Conservation (phyloP, 1,284 basidiomycete genomes). For the Cyathus pygmaeus region DNA sequence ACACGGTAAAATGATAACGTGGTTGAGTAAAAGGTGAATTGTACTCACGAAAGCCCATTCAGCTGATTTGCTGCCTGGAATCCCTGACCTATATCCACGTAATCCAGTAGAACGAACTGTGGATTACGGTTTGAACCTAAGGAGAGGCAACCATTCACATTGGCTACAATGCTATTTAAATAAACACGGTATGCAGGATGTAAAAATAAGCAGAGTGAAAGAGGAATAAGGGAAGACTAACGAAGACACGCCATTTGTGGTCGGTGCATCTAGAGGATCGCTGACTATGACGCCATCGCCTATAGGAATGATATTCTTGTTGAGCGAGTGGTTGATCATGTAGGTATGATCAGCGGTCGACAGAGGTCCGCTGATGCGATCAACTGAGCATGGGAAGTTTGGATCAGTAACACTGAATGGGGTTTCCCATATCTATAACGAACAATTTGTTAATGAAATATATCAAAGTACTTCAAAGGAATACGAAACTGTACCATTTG, state of each 20-base stretch:
- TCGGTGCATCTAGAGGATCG: constrained; percentile 49
- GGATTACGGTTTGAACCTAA: constrained; percentile 2
- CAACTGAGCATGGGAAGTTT: constrained; percentile 76
- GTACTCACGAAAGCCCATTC: constrained; percentile 4
- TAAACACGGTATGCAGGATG: neutral
- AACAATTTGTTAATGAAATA: neutral
- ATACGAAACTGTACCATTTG: constrained; percentile 53
- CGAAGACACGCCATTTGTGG: constrained; percentile 56
- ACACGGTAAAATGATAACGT: too few relatives aligned
- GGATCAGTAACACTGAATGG: constrained; percentile 71
- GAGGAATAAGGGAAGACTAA: constrained; percentile 12
- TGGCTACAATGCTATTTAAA: neutral
- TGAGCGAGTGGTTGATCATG: constrained; percentile 68
- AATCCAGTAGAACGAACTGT: constrained; percentile 6
- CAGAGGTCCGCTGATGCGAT: constrained; percentile 67
- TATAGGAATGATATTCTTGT: constrained; percentile 51
- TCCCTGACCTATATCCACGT: constrained; percentile 2
- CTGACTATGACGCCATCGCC: constrained; percentile 52
- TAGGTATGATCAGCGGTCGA: constrained; percentile 60
- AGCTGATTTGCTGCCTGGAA: constrained; percentile 2
- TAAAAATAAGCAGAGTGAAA: neutral
- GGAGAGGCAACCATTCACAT: constrained; percentile 1
- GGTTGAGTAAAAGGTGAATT: too few relatives aligned
- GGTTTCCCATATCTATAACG: constrained; percentile 78
- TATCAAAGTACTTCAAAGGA: neutral